Percentiles rank a stretch among this genome's conserved stretches.
These are phyloP conservation scores for Trichopus zeylanicus DNA, from an alignment of 116 monocot species.

Conservation along the genomic window DNA sequence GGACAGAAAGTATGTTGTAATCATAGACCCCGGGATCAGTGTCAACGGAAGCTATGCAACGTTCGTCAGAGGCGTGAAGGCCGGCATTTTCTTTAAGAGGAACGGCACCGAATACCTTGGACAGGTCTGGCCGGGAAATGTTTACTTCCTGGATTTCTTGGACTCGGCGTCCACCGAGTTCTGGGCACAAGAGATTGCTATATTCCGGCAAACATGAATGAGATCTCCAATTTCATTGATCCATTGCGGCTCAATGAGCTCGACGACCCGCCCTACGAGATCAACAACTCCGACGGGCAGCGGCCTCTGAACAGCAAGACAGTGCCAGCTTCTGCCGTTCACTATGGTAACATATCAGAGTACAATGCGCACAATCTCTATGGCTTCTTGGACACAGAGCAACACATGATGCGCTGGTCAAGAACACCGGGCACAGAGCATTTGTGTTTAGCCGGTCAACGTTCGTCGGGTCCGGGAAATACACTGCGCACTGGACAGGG, in stretches of 20 bases:
- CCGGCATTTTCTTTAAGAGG: constrained; percentile 36
- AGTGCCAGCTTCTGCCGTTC: constrained; percentile 32
- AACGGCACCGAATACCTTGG: constrained; percentile 39
- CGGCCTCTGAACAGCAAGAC: constrained; percentile 31
- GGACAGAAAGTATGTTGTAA: constrained; percentile 53
- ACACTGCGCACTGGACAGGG: constrained; percentile 55
- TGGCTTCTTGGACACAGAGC: constrained; percentile 47
- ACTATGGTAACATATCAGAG: constrained; percentile 43
- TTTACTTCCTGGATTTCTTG: constrained; percentile 62
- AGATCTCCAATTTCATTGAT: constrained; percentile 50
- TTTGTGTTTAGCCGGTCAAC: constrained; percentile 51
- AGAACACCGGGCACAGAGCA: constrained; percentile 34
- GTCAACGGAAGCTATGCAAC: constrained; percentile 31
- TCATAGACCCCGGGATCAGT: constrained; percentile 61
- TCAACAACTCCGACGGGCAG: constrained; percentile 37
- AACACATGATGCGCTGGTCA: constrained; percentile 30
- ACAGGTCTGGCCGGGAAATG: constrained; percentile 50
- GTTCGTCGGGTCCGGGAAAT: constrained; percentile 55
- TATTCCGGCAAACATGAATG: constrained; percentile 60
- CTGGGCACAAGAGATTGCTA: constrained; percentile 40
- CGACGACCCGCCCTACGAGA: constrained; percentile 50
- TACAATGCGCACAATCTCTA: constrained; percentile 55
- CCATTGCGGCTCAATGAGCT: constrained; percentile 19
- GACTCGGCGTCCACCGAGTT: constrained; percentile 28
- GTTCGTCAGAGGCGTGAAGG: constrained; percentile 27